These are phyloP conservation scores for Darksidea phi DNA, from an alignment of 495 filamentous ascomycete species.

Conservation along the genomic window DNA sequence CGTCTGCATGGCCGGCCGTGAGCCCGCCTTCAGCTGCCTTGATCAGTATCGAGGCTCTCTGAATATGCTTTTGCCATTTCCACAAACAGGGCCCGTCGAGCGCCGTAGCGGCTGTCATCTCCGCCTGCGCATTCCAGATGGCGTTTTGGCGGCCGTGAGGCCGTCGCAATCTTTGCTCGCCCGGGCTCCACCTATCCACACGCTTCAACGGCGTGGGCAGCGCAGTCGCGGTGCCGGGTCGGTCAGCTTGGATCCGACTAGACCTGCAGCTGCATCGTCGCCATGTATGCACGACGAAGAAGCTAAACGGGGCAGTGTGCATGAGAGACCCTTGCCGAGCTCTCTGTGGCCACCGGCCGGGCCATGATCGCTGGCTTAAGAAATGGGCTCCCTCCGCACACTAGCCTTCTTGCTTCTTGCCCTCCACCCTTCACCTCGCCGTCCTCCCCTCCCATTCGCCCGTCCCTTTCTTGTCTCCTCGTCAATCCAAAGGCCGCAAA, in stretches of 20 bases:
- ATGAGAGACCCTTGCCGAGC: conserved; percentile 32
- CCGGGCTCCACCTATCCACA: conserved; percentile 29
- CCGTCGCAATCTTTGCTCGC: conserved; percentile 26
- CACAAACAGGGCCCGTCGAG: conserved; percentile 11
- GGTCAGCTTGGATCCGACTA: conserved; percentile 35
- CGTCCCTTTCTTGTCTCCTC: conserved; percentile 42
- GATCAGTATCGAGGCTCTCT: conserved; percentile 1
- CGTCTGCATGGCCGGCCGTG: conserved; percentile 13
- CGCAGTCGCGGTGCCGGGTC: conserved; percentile 30
- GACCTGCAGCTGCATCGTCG: conserved; percentile 31
- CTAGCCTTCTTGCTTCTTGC: conserved; percentile 35
- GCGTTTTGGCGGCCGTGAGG: conserved; percentile 7
- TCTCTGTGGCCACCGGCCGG: conserved; percentile 32
- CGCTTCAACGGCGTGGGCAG: conserved; percentile 22
- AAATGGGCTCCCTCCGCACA: conserved; percentile 33
- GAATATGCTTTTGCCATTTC: conserved; percentile 24
- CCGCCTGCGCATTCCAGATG: conserved; percentile 16
- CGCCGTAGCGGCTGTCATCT: conserved; percentile 28
- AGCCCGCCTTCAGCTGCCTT: conserved; percentile 26
- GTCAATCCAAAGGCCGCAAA: conserved; percentile 45
- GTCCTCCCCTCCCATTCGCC: conserved; percentile 46
- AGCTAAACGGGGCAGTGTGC: conserved; percentile 35
- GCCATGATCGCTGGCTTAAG: conserved; percentile 33
- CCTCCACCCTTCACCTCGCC: conserved; percentile 41
- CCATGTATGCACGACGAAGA: conserved; percentile 31